Percentiles rank a stretch among this genome's conserved stretches.
phyloP scores from a whole-genome alignment of 768 basidiomycete genomes.

The Clitopilus passeckerianus region DNA sequence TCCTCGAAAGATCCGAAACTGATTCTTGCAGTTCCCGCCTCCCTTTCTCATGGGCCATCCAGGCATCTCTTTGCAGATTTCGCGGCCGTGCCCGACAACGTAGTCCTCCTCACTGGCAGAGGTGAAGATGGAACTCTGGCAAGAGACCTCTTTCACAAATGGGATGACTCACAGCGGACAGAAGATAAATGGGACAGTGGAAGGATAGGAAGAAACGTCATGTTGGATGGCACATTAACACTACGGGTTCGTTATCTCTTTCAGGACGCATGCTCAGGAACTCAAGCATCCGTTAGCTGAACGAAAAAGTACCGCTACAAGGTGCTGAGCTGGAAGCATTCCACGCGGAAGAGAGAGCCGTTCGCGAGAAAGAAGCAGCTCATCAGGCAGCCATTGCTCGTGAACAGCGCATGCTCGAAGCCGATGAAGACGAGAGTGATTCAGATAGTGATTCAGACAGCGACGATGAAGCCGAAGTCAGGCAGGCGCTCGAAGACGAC shows the following conservation, averaged over 20 bases:
- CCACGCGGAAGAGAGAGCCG: slow-evolving; percentile 68
- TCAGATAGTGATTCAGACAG: slow-evolving; percentile 64
- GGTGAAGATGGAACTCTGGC: slow-evolving; percentile 80
- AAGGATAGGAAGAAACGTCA: slow-evolving; percentile 79
- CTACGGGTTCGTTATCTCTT: slow-evolving; percentile 49
- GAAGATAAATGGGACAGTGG: slow-evolving; percentile 88
- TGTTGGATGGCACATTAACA: slow-evolving; percentile 68
- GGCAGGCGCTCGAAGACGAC: slow-evolving; percentile 48
- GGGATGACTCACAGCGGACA: slow-evolving; percentile 79
- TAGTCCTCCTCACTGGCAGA: slow-evolving; percentile 79
- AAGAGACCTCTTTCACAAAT: slow-evolving; percentile 74
- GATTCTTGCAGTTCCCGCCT: slow-evolving; percentile 89
- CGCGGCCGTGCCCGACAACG: slow-evolving; percentile 77
- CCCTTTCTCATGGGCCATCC: slow-evolving; percentile 89
- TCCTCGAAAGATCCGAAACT: slow-evolving; percentile 89
- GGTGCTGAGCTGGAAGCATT: slow-evolving; percentile 85
- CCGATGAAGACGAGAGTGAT: slow-evolving; percentile 86
- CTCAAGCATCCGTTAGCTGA: slow-evolving; percentile 47
- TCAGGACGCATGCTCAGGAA: background rate
- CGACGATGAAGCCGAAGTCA: slow-evolving; percentile 61
- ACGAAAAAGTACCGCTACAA: slow-evolving; percentile 83
- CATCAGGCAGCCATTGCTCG: slow-evolving; percentile 81
- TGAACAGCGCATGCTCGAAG: slow-evolving; percentile 86
- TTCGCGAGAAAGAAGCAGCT: slow-evolving; percentile 80
- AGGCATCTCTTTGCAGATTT: slow-evolving; percentile 84